Conservation (phyloP, 2,329 filamentous ascomycete genomes). For the Periconia sp. region DNA sequence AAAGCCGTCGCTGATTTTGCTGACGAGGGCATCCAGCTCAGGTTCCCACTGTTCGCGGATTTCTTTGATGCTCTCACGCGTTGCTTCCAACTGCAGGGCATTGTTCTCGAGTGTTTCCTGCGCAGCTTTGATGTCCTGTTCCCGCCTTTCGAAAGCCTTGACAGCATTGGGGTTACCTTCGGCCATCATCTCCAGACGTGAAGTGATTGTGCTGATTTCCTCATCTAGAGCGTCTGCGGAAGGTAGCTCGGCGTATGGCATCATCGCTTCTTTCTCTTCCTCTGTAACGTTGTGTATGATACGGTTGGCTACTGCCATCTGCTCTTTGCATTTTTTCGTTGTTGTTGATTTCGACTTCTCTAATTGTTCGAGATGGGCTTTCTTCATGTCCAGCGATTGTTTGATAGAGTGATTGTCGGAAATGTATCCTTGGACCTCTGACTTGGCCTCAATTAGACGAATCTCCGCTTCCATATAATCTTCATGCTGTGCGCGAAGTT, state of each 20-base stretch:
- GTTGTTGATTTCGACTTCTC: slow-evolving; percentile 12
- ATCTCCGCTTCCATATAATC: slow-evolving; percentile 70
- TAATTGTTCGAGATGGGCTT: slow-evolving; percentile 18
- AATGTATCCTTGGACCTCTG: slow-evolving; percentile 72
- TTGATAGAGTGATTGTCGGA: slow-evolving; percentile 55
- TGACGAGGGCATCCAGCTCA: slow-evolving; percentile 73
- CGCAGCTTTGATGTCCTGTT: slow-evolving; percentile 67
- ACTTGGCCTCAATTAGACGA: slow-evolving; percentile 75
- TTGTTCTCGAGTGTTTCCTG: slow-evolving; percentile 60
- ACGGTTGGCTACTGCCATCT: slow-evolving; percentile 18
- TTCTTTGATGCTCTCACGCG: slow-evolving; percentile 62
- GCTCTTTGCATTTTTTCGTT: slow-evolving; percentile 13
- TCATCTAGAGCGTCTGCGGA: slow-evolving; percentile 63
- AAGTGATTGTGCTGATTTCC: slow-evolving; percentile 73
- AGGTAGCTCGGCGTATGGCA: slow-evolving; percentile 19
- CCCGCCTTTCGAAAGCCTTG: slow-evolving; percentile 62
- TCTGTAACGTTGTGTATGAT: slow-evolving; percentile 20
- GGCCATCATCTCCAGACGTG: slow-evolving; percentile 78
- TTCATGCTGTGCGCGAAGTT: slow-evolving; percentile 63
- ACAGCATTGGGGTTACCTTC: slow-evolving; percentile 75
- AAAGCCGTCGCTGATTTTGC: slow-evolving; percentile 86
- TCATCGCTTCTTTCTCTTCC: slow-evolving; percentile 26
- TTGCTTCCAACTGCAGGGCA: slow-evolving; percentile 56
- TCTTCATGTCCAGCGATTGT: slow-evolving; percentile 37
- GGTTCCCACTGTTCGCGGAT: slow-evolving; percentile 81